These are phyloP conservation scores for Carex littledalei DNA, from an alignment of 176 grass and related monocot species.

Conservation along the genomic window DNA sequence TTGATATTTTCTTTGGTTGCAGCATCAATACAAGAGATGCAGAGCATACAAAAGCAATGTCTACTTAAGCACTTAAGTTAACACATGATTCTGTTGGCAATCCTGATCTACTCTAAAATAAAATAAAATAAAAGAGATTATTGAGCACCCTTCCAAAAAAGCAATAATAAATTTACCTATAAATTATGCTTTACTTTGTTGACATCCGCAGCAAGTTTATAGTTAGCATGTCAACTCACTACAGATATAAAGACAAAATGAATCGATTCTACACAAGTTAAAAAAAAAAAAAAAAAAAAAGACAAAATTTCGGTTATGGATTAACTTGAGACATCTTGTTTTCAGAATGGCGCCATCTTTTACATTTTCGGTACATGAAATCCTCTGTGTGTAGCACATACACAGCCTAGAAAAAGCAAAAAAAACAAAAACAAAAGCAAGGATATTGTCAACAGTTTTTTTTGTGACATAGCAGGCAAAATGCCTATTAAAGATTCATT, in stretches of 20 bases:
- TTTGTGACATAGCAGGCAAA: too few species aligned
- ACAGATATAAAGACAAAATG: slow-evolving; percentile 23
- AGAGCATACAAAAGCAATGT: background rate
- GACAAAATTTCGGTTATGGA: slow-evolving; percentile 26
- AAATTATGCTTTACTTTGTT: background rate
- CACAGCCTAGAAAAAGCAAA: slow-evolving; percentile 33
- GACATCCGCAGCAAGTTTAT: slow-evolving; percentile 12
- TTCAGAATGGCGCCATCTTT: slow-evolving; percentile 34
- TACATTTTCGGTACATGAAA: slow-evolving; percentile 63
- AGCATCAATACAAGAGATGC: background rate
- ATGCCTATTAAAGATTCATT: too few species aligned
- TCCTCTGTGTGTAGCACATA: slow-evolving; percentile 98
- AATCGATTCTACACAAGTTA: slow-evolving; percentile 46
- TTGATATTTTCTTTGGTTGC: background rate
- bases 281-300: slow-evolving; percentile 31
- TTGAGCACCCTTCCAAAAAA: background rate
- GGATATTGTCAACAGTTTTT: background rate
- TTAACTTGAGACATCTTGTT: background rate
- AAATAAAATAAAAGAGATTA: background rate
- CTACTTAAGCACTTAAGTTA: background rate
- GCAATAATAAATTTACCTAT: background rate
- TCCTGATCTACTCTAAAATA: background rate
- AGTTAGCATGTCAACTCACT: slow-evolving; percentile 38
- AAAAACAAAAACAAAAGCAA: background rate
- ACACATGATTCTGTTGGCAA: background rate